These are phyloP conservation scores for Blastobotrys terrestris DNA, from an alignment of 805 yeast species.

Conservation along the genomic window DNA sequence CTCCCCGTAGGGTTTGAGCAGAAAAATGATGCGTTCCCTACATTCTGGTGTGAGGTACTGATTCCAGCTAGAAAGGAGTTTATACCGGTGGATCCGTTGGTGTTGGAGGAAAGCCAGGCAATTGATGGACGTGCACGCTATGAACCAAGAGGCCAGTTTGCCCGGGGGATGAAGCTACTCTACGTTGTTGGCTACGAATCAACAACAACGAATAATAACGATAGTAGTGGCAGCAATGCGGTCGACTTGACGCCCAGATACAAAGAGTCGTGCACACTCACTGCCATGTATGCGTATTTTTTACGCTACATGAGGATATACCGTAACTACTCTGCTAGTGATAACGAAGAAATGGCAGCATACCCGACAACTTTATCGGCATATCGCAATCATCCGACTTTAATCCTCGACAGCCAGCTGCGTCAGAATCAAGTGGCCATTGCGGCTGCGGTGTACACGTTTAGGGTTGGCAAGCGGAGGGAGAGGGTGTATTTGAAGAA, in stretches of 20 bases:
- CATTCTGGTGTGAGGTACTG: constrained; percentile 74
- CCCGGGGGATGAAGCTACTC: constrained; percentile 31
- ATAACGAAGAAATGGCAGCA: background rate
- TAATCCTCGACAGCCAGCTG: constrained; percentile 60
- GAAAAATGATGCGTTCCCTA: constrained; percentile 5
- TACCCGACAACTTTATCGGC: constrained; percentile 5
- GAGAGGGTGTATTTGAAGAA: constrained; percentile 51
- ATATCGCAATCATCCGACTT: constrained; percentile 60
- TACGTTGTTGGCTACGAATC: constrained; percentile 68
- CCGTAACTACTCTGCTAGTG: no score
- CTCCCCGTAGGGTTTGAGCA: constrained; percentile 43
- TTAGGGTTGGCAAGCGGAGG: constrained; percentile 34
- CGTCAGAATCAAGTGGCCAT: constrained; percentile 53
- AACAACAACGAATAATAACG: no score
- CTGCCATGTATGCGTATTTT: background rate
- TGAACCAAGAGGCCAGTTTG: constrained; percentile 24
- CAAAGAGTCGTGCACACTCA: constrained; percentile 34
- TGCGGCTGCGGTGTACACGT: constrained; percentile 22
- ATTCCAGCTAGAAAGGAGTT: constrained; percentile 56
- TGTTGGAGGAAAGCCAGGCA: constrained; percentile 37
- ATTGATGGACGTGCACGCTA: constrained; percentile 45
- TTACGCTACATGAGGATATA: background rate
- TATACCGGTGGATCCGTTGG: constrained; percentile 70
- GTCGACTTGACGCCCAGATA: constrained; percentile 72
- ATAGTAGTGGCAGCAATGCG: constrained; percentile 54